A percentile compares a stretch with the other conserved stretches of the same genome.
Conservation (phyloP, 768 basidiomycete species). For the Punctularia strigosozonata region DNA sequence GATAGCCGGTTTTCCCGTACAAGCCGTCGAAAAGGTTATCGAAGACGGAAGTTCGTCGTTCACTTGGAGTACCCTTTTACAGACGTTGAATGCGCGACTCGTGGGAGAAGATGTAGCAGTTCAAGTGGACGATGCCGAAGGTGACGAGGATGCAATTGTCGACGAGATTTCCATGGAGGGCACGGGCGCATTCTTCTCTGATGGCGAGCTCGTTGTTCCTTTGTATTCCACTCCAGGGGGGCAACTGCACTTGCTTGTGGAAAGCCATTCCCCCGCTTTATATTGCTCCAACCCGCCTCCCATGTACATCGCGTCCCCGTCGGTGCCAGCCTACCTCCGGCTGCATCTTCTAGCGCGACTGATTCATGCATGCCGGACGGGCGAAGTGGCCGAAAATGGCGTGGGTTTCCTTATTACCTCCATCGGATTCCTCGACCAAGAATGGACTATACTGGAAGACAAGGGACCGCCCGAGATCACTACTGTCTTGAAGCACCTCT, state of each 20-base stretch:
- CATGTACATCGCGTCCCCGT: slow-evolving; percentile 62
- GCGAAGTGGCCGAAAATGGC: slow-evolving; percentile 46
- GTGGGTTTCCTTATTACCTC: slow-evolving; percentile 65
- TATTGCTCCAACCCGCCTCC: slow-evolving; percentile 43
- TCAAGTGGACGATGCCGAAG: slow-evolving; percentile 15
- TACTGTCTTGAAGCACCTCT: slow-evolving; percentile 48
- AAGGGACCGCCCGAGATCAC: slow-evolving; percentile 69
- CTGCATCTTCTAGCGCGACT: slow-evolving; percentile 67
- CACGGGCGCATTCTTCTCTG: slow-evolving; percentile 37
- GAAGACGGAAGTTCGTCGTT: slow-evolving; percentile 24
- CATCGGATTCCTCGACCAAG: slow-evolving; percentile 59
- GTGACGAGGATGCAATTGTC: slow-evolving; percentile 30
- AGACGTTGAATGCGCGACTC: slow-evolving; percentile 40
- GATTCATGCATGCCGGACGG: slow-evolving; percentile 40
- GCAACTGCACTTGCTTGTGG: slow-evolving; percentile 53
- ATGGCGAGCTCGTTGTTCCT: slow-evolving; percentile 39
- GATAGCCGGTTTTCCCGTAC: slow-evolving; percentile 72
- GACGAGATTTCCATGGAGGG: slow-evolving; percentile 17
- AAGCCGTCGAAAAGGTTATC: slow-evolving; percentile 49
- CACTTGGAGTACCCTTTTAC: slow-evolving; percentile 44
- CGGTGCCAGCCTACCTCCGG: slow-evolving; percentile 69
- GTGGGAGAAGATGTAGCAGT: slow-evolving; percentile 28
- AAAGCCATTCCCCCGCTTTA: slow-evolving; percentile 30
- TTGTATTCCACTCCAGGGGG: slow-evolving; percentile 56
- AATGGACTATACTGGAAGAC: slow-evolving; percentile 55